Conservation (phyloP, 345 rosid species). For the Citrus medica region DNA sequence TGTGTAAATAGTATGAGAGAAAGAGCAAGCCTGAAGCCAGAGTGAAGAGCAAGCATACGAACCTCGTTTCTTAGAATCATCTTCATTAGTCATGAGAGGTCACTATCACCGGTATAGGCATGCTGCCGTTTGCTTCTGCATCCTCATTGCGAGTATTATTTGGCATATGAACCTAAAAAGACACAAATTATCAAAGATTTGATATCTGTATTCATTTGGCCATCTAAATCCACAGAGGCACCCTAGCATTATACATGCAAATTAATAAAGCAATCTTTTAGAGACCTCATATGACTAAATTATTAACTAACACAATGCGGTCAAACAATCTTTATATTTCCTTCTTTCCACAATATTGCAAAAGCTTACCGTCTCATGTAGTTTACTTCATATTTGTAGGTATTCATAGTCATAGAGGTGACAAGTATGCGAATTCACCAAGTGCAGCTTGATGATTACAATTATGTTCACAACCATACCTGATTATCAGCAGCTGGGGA, state of each 20-base stretch:
- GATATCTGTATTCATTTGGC: too few species aligned
- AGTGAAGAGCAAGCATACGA: not conserved
- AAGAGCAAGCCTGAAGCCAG: not conserved
- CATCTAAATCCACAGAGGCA: not conserved
- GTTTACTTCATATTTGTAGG: not conserved
- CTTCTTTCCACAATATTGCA: too few species aligned
- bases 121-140: not conserved
- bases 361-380: not conserved
- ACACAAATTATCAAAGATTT: too few species aligned
- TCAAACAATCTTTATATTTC: not conserved
- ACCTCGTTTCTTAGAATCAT: too few species aligned
- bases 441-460: not conserved
- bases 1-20: not conserved
- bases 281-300: not conserved
- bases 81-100: not conserved
- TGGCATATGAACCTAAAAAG: not conserved
- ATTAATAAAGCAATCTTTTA: too few species aligned
- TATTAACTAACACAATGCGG: not conserved
- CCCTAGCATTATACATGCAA: not conserved
- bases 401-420: too few species aligned
- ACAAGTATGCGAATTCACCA: not conserved
- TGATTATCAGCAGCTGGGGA: not conserved
- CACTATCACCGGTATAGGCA: not conserved
- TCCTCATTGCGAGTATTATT: not conserved
- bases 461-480: not conserved